Evolutionary conservation across 2,329 filamentous ascomycete genomes (phyloP).

Genomic region (Cryphonectria naterciae): DNA sequence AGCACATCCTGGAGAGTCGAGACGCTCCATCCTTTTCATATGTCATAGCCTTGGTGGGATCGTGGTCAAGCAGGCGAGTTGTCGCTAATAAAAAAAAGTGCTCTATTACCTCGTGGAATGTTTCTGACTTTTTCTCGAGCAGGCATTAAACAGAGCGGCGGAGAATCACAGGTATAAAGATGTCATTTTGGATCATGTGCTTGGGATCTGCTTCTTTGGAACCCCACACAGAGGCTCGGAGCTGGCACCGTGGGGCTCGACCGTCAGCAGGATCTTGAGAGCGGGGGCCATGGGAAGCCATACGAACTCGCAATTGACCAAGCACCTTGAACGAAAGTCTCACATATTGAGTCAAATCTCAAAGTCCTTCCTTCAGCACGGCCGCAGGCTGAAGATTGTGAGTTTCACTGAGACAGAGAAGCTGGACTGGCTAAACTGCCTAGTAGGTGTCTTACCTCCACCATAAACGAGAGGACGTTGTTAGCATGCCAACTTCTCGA

Average conservation of each 20-base stretch:
- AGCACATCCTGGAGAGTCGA: background rate
- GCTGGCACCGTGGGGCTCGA: conserved; percentile 12
- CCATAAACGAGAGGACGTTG: background rate
- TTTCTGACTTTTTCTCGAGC: background rate
- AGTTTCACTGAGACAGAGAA: conserved; percentile 17
- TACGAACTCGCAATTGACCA: conserved; percentile 15
- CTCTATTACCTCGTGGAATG: background rate
- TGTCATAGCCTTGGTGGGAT: background rate
- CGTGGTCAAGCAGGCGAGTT: background rate
- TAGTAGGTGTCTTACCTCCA: background rate
- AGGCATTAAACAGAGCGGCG: conserved; percentile 13
- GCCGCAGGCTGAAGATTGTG: conserved; percentile 4
- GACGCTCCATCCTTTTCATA: background rate
- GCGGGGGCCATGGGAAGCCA: conserved; percentile 8
- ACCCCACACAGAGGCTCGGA: conserved; percentile 13
- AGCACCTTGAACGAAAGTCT: conserved; percentile 11
- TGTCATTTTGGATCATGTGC: background rate
- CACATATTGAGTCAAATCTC: background rate
- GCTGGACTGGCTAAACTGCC: conserved; percentile 12
- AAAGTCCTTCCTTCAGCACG: conserved; percentile 13
- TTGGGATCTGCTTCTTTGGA: conserved; percentile 11
- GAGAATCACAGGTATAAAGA: conserved; percentile 1
- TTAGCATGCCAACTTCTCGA: background rate
- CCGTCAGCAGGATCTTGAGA: conserved; percentile 8
- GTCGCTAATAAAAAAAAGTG: background rate